Evolutionary conservation across 2,329 filamentous ascomycete genomes (phyloP), one percentile per base, ranked within the genome.

Genomic region (Trichoderma sp.): DNA sequence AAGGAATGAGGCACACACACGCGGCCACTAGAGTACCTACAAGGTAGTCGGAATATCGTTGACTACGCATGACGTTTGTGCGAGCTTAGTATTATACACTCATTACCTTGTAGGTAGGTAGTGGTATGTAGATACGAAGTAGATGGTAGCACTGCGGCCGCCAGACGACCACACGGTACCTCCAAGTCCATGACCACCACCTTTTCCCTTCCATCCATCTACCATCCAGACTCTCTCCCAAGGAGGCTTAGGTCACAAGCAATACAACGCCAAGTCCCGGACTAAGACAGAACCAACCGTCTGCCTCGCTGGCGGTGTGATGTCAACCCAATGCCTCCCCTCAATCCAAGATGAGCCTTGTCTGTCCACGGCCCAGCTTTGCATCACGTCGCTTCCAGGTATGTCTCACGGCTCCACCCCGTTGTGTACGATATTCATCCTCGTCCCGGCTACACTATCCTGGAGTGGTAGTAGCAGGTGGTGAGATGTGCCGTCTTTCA

Each of bases 241-340:
- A 26, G n/a, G 36, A 21, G 21, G 57, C 14, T 28, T 34, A 70
- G 57, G 39, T 28, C 28, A 24, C 43, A 36, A 11, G 26, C 21
- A n/a, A n/a, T 61, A 26, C 65, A 61, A 69, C 53, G 53, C 56
- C 34, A 69, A 69, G n/a, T 34, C 56, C 34, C n/a, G n/a, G 64
- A 26, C 56, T 69, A 61, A 60, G 43, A 64, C 62, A 26, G 32
- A 21, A 21, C 9, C 39, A 60, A 26, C 56, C 65, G n/a, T 47
- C 26, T 60, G 36, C 39, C 56, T 70, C 57, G 60, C 21, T 60
- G 60, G 60, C 68, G 68, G 68, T 57, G 60, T 71, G 68, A 70
- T 71, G 60, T 71, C 68, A 71, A 63, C 68, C 43, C 68, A 64
- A 71, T 57, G 32, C 24, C 34, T 43, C 60, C 60, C 68, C 57